Base-by-base conservation (phyloP, 768 basidiomycete genomes). In the Stropharia rugosoannulata region DNA sequence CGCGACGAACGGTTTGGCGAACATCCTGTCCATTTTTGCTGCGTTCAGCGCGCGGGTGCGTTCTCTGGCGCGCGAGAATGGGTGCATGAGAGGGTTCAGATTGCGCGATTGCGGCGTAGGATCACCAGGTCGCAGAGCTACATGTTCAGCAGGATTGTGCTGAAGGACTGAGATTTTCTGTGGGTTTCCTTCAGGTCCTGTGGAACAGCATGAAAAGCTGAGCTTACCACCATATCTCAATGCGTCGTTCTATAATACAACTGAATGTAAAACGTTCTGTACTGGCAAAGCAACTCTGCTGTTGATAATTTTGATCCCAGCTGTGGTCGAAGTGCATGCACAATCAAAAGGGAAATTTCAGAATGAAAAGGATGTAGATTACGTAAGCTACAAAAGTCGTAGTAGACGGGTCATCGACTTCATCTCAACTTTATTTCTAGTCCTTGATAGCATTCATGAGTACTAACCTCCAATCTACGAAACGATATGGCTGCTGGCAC, bases 11-110 rank as follows among this genome's bases (percentile, higher is more conserved):
- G 97, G 97, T 64, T 97, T 98, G n/a, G 97, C 87, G 67, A 98
- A 98, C 75, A 99, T 93, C 56, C 92, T 79, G 49, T 98, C 96
- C 81, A 99, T 91, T 75, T 99, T 99, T 12, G 89, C 90, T 2
- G 97, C 97, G 59, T 95, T 96, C 44, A 98, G 69, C 2, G 97
- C 97, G 56, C 97, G 86, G 16, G 85, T 95, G 36, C 96, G 91
- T 74, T 99, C 97, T 49, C 97, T 77, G 4, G 94, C 90, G 18
- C 90, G 87, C 0, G 95, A 81, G 69, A 99, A 98, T 2, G 97
- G 97, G 66, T 99, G 97, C 72, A 93, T 86, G n/a, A 93, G 76
- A 0, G 96, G 95, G 68, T 98, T 87, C 42, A 98, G 82, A 72
- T 99, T 99, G 50, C 97, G 81, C 7, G 90, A 90, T 3, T 86